phyloP scores from a whole-genome alignment of 148 eudicot species.

The Heliamphora exappendiculata region DNA sequence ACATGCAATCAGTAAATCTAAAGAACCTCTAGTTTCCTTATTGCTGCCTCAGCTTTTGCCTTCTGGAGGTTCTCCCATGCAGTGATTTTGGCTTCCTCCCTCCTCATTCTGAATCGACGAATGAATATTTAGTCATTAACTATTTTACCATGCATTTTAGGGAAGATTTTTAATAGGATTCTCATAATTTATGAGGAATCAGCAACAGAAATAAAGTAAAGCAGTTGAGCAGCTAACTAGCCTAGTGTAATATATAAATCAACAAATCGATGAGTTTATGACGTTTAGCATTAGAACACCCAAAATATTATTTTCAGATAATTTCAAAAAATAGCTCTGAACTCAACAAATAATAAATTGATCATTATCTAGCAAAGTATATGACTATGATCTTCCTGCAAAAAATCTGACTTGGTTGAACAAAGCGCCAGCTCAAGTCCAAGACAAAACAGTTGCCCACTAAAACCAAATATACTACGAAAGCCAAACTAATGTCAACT shows the following conservation, averaged over 20 bases:
- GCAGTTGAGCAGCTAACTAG: not conserved
- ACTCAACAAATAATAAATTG: not conserved
- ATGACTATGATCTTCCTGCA: not conserved
- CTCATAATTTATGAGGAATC: not conserved
- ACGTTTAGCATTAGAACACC: not conserved
- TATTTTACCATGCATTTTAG: not conserved
- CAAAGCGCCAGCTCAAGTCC: not conserved
- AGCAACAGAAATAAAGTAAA: not conserved
- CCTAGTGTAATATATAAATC: not conserved
- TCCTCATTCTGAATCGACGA: constrained; percentile 40
- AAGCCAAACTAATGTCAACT: not conserved
- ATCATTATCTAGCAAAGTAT: not conserved
- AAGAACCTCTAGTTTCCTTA: constrained; percentile 82
- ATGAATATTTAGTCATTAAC: not conserved
- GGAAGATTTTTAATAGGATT: not conserved
- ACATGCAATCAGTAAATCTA: constrained; percentile 4
- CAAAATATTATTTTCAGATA: not conserved
- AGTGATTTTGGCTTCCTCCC: constrained; percentile 82
- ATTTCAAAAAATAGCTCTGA: not conserved
- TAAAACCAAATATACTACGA: not conserved
- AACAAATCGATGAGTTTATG: not conserved
- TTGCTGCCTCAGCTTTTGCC: constrained; percentile 95
- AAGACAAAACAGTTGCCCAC: not conserved
- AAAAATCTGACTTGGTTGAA: constrained; percentile 6
- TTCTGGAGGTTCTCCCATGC: constrained; percentile 98